Percentiles rank a stretch among this genome's conserved stretches.
Conservation (phyloP, 129 eudicot genomes). For the Ambrosia trifida region DNA sequence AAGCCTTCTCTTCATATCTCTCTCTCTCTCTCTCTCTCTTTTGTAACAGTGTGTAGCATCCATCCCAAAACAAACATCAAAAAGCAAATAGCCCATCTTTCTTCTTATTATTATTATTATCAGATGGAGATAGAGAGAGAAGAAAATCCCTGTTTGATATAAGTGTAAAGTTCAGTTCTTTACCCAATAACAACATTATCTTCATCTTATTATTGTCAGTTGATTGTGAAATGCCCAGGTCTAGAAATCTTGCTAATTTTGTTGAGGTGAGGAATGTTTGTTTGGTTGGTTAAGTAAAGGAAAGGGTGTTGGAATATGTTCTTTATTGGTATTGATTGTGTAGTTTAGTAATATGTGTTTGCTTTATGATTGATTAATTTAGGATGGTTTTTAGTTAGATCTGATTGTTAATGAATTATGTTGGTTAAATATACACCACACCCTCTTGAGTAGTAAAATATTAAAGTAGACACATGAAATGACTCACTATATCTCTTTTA, state of each 20-base stretch:
- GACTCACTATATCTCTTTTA: too few relatives aligned
- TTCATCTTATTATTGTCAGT: constrained; percentile 17
- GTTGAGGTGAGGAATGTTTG: constrained; percentile 19
- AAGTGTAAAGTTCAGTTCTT: constrained; percentile 16
- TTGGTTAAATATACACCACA: background rate
- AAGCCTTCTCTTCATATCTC: constrained; percentile 8
- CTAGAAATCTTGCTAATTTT: background rate
- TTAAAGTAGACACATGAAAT: too few relatives aligned
- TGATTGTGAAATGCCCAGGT: constrained; percentile 31
- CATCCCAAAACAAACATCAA: constrained; percentile 30
- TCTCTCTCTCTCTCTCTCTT: constrained; percentile 14
- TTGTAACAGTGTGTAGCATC: constrained; percentile 15
- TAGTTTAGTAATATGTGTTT: background rate
- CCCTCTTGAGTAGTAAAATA: too few relatives aligned
- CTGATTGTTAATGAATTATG: constrained; percentile 24
- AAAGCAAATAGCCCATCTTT: constrained; percentile 29
- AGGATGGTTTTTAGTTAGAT: constrained; percentile 27
- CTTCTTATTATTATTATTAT: background rate
- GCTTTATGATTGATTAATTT: constrained; percentile 11
- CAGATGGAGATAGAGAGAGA: constrained; percentile 20
- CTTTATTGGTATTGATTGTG: constrained; percentile 8
- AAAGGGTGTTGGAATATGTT: background rate
- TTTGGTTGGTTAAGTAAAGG: background rate
- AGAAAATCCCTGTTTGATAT: constrained; percentile 19
- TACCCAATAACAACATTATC: constrained; percentile 1